Evolutionary conservation across 345 rosid genomes (phyloP), one percentile per base, ranked within the genome.

Genomic region (Hevea brasiliensis): DNA sequence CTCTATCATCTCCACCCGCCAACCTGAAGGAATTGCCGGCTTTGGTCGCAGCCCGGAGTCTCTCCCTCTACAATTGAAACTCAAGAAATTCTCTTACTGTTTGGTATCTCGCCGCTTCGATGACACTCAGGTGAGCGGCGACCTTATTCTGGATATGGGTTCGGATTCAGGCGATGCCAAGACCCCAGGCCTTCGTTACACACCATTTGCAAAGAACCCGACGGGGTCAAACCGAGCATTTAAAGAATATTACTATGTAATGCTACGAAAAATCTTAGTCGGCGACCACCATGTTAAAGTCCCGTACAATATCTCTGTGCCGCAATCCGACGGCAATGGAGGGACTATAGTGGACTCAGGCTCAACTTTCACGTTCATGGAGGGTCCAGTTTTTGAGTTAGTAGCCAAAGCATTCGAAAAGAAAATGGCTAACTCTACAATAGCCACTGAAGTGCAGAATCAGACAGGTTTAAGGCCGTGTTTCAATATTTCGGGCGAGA

Each of bases 301-400:
- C 6, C 97, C 98, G 13, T 85, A 87, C 83, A 84, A 61, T 45
- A 86, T 64, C 55, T 69, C 88, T 72, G 83, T 67, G 10, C 90
- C 95, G 5, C 87, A 90, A 48, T 11, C 83, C 0, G 88, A 89
- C 27, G 98, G 97, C 0, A 86, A 80, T 67, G 97, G 97, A 24
- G 98, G 98, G 59, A 65, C 97, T 29, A 88, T 92, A 18, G 90
- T 90, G 42, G 98, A 94, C 80, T 94, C 98, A 18, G 98, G 98
- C 50, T 74, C 97, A 3, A 94, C 98, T 1, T 86, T 94, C 76
- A 92, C 97, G 10, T 88, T 85, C 90, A 86, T 94, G 97, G 93
- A 90, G 37, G 74, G 80, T 50, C 86, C 88, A 6, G 77, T 87
- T 26, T 88, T 76, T 72, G 88, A 87, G 21, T 68, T 79, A 6